These are phyloP conservation scores for Mycena capillaripes DNA, from an alignment of 768 basidiomycete species.

Conservation along the genomic window DNA sequence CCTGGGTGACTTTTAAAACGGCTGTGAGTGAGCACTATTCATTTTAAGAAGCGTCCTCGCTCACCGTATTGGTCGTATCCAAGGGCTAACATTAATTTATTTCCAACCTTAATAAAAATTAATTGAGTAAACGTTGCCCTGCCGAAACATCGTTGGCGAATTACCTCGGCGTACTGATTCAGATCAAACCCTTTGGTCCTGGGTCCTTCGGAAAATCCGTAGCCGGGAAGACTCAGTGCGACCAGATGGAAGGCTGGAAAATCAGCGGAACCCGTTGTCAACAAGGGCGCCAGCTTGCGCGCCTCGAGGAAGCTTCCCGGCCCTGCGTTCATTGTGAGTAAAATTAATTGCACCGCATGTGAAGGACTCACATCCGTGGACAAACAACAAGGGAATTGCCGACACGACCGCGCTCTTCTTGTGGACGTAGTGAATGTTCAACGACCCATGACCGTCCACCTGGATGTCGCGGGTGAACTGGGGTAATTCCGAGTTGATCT, in stretches of 20 bases:
- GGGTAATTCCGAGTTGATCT: not conserved
- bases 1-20: not conserved
- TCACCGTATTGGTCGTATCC: conserved; percentile 20
- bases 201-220: conserved; percentile 71
- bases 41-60: not conserved
- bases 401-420: conserved; percentile 55
- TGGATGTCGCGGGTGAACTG: conserved; percentile 6
- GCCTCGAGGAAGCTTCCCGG: not conserved
- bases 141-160: not conserved
- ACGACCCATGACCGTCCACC: not conserved
- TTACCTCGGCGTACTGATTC: conserved; percentile 63
- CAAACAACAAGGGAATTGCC: conserved; percentile 73
- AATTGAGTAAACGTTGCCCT: too few relatives aligned
- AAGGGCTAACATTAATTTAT: conserved; percentile 6
- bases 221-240: conserved; percentile 72
- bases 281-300: too few relatives aligned
- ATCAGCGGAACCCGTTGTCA: conserved; percentile 52
- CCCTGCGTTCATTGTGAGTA: not conserved
- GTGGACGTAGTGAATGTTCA: conserved; percentile 71
- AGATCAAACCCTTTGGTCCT: conserved; percentile 63
- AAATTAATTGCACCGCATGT: not conserved
- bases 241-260: conserved; percentile 75
- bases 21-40: not conserved
- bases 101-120: conserved; percentile 1
- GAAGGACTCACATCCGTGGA: conserved; percentile 65